A percentile compares a stretch with the other conserved stretches of the same genome.
phyloP scores from a whole-genome alignment of 371 early-diverging fungal genomes.

The Batrachochytrium dendrobatidis region DNA sequence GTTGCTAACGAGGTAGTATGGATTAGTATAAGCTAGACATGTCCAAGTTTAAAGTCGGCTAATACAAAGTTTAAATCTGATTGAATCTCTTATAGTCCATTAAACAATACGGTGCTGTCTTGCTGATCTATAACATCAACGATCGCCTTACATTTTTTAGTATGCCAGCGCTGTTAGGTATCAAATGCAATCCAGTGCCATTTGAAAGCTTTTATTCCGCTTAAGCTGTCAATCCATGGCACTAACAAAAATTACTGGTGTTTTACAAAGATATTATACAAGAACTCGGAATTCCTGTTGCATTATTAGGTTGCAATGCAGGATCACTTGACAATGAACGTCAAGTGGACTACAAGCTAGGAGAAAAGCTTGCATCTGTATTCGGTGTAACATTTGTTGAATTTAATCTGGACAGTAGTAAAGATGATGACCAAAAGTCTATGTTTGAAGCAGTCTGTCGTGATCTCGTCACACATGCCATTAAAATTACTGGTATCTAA shows the following conservation, averaged over 20 bases:
- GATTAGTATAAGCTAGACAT: no score
- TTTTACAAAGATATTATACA: not conserved
- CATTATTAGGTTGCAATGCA: constrained; percentile 15
- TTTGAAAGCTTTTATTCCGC: no score
- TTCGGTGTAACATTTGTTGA: constrained; percentile 17
- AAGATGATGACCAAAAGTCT: constrained; percentile 4
- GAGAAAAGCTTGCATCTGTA: constrained; percentile 14
- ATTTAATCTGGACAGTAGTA: not conserved
- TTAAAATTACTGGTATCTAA: no score
- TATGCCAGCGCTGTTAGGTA: constrained; percentile 19
- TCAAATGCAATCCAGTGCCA: no score
- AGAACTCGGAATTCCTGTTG: constrained; percentile 11
- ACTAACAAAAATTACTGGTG: not conserved
- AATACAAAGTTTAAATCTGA: no score
- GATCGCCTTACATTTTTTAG: constrained; percentile 15
- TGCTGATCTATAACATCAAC: constrained; percentile 18
- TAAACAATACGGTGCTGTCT: constrained; percentile 11
- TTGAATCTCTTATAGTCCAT: no score
- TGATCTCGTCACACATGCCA: no score
- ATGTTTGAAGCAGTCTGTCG: no score
- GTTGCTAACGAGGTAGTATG: no score
- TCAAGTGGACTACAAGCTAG: constrained; percentile 17
- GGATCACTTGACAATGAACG: constrained; percentile 5
- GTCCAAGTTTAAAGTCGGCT: no score
- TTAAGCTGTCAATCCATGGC: not conserved